Evolutionary conservation across 768 basidiomycete species (phyloP).

Genomic region (Sarcomyxa edulis): DNA sequence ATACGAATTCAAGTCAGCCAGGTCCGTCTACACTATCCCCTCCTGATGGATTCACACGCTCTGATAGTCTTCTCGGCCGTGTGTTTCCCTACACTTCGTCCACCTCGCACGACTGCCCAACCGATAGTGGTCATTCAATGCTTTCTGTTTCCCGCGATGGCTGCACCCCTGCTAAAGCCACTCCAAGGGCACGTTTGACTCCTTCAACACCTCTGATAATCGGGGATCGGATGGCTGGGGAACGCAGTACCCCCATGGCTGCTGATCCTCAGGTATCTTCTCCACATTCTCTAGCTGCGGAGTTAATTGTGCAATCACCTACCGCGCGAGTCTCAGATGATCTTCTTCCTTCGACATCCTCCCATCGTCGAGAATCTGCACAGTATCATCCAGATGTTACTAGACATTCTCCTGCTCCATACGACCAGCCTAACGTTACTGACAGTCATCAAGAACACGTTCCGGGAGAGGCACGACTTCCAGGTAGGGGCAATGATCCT

Average conservation of each 20-base stretch:
- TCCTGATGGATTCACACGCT: conserved; percentile 7
- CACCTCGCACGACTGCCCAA: background rate
- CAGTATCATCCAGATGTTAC: background rate
- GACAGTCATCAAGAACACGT: background rate
- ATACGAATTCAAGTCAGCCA: no score
- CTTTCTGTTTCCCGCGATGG: background rate
- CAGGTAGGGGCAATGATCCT: background rate
- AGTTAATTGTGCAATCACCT: conserved; percentile 1
- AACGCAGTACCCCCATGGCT: background rate
- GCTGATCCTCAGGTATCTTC: background rate
- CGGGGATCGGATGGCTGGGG: background rate
- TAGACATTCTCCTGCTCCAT: background rate
- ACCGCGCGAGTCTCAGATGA: background rate
- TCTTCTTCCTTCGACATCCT: background rate
- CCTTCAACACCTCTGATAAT: background rate
- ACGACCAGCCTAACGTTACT: background rate
- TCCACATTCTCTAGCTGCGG: background rate
- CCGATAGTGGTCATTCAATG: background rate
- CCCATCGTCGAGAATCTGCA: conserved; percentile 8
- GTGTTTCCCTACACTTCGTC: conserved; percentile 14
- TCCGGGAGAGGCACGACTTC: background rate
- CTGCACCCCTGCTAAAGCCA: background rate
- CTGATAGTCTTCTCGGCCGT: conserved; percentile 21
- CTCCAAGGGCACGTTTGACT: background rate
- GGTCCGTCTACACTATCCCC: no score